Conservation (phyloP, 495 filamentous ascomycete genomes). For the Cryomyces antarcticus region DNA sequence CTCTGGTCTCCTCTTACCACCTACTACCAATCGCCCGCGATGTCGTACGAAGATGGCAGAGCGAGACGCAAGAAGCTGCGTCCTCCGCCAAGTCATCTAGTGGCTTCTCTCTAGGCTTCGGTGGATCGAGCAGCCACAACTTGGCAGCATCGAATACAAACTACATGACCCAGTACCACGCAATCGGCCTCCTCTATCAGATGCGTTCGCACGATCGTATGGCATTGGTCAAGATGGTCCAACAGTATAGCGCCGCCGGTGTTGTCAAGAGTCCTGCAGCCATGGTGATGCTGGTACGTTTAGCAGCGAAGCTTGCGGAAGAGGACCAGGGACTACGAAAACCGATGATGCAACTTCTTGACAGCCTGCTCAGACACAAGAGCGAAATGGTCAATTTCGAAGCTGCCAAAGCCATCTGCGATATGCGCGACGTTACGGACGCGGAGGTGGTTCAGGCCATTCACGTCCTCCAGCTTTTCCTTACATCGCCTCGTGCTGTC, state of each 20-base stretch:
- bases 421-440: conserved; percentile 82
- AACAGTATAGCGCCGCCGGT: conserved; percentile 82
- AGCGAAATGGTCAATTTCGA: conserved; percentile 99
- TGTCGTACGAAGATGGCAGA: conserved; percentile 94
- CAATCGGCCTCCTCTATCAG: conserved; percentile 91
- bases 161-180: conserved; percentile 96
- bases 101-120: conserved; percentile 79
- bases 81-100: conserved; percentile 70
- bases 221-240: conserved; percentile 99
- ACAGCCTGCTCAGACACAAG: conserved; percentile 95
- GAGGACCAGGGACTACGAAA: conserved; percentile 76
- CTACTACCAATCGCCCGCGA: conserved; percentile 89
- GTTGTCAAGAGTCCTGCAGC: conserved; percentile 89
- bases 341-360: conserved; percentile 85
- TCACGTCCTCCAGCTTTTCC: conserved; percentile 86
- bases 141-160: conserved; percentile 55
- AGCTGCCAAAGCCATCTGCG: conserved; percentile 92
- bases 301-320: conserved; percentile 88
- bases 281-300: conserved; percentile 71
- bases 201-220: conserved; percentile 96
- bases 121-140: conserved; percentile 42
- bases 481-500: conserved; percentile 87
- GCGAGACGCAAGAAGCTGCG: conserved; percentile 93
- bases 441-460: conserved; percentile 82
- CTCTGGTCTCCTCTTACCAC: conserved; percentile 94